Conservation (phyloP, 768 basidiomycete genomes). For the Krasilnikovozyma curviuscula region DNA sequence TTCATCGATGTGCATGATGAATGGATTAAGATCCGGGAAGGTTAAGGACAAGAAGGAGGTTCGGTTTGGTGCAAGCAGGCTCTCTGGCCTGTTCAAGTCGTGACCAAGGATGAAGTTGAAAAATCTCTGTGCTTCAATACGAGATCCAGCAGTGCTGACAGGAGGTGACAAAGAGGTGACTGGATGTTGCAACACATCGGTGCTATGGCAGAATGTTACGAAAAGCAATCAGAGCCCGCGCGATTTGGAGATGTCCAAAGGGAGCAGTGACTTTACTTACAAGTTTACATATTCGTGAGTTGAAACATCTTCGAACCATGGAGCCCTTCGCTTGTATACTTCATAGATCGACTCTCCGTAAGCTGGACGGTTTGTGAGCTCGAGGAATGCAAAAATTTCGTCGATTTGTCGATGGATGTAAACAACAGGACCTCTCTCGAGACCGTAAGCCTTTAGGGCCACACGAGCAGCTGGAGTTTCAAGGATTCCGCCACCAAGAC, state of each 20-base stretch:
- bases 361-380: constrained; percentile 47
- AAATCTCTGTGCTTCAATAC: constrained; percentile 55
- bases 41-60: constrained; percentile 87
- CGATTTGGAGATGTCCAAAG: too few relatives aligned
- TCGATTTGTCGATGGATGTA: constrained; percentile 61
- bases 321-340: constrained; percentile 61
- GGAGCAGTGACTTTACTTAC: too few relatives aligned
- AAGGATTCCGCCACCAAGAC: constrained; percentile 84
- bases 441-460: constrained; percentile 46
- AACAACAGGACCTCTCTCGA: constrained; percentile 50
- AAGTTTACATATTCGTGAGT: constrained; percentile 69
- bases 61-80: constrained; percentile 34
- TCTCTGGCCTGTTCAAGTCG: constrained; percentile 35
- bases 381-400: constrained; percentile 62
- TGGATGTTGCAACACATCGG: constrained; percentile 5
- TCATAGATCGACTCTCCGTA: constrained; percentile 73
- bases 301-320: constrained; percentile 69
- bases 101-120: constrained; percentile 70
- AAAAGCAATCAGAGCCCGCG: too few relatives aligned
- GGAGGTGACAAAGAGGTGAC: too few relatives aligned
- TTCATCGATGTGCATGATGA: constrained; percentile 47
- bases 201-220: constrained; percentile 10
- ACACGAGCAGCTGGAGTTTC: constrained; percentile 61
- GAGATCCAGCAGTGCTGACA: constrained; percentile 13
- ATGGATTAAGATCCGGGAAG: constrained; percentile 63